Percentiles rank a stretch among this genome's conserved stretches.
phyloP scores from a whole-genome alignment of 2,329 filamentous ascomycete genomes.

The Zarea fungicola region DNA sequence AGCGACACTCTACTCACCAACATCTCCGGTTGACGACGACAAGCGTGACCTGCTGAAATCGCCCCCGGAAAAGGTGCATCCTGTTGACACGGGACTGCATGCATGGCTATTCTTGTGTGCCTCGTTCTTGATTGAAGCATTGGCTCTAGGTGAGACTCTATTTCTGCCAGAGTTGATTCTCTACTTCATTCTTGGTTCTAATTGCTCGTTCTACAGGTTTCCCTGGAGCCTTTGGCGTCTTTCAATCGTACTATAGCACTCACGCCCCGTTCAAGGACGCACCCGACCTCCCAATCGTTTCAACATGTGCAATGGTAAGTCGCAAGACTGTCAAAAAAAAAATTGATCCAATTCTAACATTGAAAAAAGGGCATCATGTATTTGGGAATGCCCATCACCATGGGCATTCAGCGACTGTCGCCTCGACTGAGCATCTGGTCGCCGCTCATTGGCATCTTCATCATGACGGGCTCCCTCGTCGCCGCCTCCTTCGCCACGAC shows the following conservation, averaged over 20 bases:
- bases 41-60: neutral
- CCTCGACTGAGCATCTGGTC: slow-evolving; percentile 32
- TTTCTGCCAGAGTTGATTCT: accelerated
- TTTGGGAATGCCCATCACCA: slow-evolving; percentile 40
- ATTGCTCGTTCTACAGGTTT: slow-evolving; percentile 42
- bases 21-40: neutral
- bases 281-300: slow-evolving; percentile 51
- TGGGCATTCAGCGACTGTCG: slow-evolving; percentile 38
- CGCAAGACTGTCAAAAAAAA: no score
- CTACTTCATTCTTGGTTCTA: neutral
- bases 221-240: slow-evolving; percentile 59
- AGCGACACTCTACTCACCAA: neutral
- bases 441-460: slow-evolving; percentile 35
- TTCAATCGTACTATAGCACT: slow-evolving; percentile 58
- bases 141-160: slow-evolving; percentile 14
- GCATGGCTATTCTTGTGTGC: slow-evolving; percentile 29
- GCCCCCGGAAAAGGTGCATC: neutral
- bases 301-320: slow-evolving; percentile 49
- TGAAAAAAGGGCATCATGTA: slow-evolving; percentile 41
- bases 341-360: no score
- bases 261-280: slow-evolving; percentile 48
- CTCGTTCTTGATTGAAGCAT: slow-evolving; percentile 19
- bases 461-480: slow-evolving; percentile 42
- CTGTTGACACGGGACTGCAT: slow-evolving; percentile 24
- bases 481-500: slow-evolving; percentile 44